phyloP scores from a whole-genome alignment of 345 rosid species.

The Populus tremula region DNA sequence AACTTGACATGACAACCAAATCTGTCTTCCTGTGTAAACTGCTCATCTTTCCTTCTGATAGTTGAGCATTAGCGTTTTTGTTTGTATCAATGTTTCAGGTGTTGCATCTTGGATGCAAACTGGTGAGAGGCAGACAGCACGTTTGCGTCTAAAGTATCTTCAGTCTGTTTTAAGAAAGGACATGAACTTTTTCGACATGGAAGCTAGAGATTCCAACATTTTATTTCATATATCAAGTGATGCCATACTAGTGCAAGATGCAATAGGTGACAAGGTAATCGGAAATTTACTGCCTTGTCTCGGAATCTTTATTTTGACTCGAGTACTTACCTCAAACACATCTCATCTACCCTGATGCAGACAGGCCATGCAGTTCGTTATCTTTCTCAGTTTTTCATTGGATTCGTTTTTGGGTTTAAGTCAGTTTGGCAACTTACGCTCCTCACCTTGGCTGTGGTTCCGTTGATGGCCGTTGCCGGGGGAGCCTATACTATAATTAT shows the following conservation, averaged over 20 bases:
- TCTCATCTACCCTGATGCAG: conserved; percentile 39
- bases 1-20: neutral
- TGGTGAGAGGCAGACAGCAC: conserved; percentile 78
- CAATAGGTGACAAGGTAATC: conserved; percentile 78
- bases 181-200: conserved; percentile 64
- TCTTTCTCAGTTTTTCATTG: conserved; percentile 58
- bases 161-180: conserved; percentile 58
- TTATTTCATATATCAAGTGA: conserved; percentile 73
- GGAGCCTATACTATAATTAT: conserved; percentile 66
- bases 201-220: conserved; percentile 67
- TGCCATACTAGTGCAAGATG: conserved; percentile 85
- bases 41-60: neutral
- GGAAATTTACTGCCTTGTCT: neutral
- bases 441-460: conserved; percentile 83
- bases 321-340: too few species aligned
- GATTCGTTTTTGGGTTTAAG: conserved; percentile 61
- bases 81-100: conserved; percentile 32
- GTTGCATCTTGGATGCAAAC: conserved; percentile 85
- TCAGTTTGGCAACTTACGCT: conserved; percentile 82
- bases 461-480: conserved; percentile 70
- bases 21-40: neutral
- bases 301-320: neutral
- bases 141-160: conserved; percentile 65
- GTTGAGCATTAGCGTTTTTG: conserved; percentile 1
- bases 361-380: conserved; percentile 74